phyloP scores from a whole-genome alignment of 139 green algal species.

The Volvox africanus region DNA sequence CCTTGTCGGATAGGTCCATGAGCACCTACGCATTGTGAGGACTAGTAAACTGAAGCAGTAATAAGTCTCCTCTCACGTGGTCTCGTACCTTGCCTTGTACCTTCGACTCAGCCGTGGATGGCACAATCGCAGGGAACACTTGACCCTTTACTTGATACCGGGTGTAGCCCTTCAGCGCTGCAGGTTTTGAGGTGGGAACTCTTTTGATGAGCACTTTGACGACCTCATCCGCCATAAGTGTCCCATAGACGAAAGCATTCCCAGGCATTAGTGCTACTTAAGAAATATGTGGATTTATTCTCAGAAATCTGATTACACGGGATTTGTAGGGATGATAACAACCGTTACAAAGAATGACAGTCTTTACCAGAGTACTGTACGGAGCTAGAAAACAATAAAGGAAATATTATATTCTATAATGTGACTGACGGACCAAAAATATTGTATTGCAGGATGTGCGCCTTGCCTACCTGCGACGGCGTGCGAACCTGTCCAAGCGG shows the following conservation, averaged over 20 bases:
- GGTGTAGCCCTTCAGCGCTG: constrained; percentile 68
- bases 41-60: background rate
- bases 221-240: constrained; percentile 67
- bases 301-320: too few relatives aligned
- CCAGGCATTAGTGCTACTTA: constrained; percentile 17
- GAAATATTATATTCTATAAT: too few relatives aligned
- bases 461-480: too few relatives aligned
- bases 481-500: too few relatives aligned
- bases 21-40: constrained; percentile 60
- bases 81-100: constrained; percentile 60
- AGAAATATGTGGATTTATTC: background rate
- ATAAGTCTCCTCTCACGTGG: background rate
- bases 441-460: too few relatives aligned
- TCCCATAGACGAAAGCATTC: constrained; percentile 48
- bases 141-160: constrained; percentile 70
- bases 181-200: constrained; percentile 56
- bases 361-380: too few relatives aligned
- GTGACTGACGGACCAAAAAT: too few relatives aligned
- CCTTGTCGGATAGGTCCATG: constrained; percentile 64
- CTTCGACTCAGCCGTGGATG: constrained; percentile 7
- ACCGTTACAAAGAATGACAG: too few relatives aligned
- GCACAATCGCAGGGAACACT: constrained; percentile 76
- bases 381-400: too few relatives aligned
- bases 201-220: constrained; percentile 69
- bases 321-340: too few relatives aligned